A percentile compares a stretch with the other conserved stretches of the same genome.
Evolutionary conservation across 1,284 basidiomycete species (phyloP).

Genomic region (Ustilago curta): DNA sequence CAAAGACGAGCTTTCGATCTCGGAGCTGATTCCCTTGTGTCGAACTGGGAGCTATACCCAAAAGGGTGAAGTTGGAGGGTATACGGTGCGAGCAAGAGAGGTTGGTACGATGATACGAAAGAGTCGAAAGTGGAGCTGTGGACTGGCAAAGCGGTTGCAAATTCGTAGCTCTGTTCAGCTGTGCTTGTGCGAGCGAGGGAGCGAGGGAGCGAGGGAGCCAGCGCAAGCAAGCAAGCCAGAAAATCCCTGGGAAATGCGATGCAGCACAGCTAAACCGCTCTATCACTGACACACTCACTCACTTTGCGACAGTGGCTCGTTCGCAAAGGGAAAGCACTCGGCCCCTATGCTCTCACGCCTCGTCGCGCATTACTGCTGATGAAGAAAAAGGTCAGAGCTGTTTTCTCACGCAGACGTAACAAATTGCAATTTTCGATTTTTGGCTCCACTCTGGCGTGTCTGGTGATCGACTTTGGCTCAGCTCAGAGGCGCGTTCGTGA

Average conservation of each 20-base stretch:
- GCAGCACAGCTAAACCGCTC: background rate
- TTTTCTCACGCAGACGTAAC: background rate
- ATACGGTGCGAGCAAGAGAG: conserved; percentile 12
- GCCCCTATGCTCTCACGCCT: conserved; percentile 6
- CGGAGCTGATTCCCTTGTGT: background rate
- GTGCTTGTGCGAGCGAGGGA: background rate
- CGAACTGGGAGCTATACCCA: background rate
- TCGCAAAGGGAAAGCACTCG: conserved; percentile 7
- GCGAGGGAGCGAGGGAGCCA: background rate
- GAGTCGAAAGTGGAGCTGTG: conserved; percentile 6
- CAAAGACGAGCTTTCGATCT: background rate
- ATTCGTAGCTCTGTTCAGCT: conserved; percentile 2
- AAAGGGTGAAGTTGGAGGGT: conserved; percentile 7
- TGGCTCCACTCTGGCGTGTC: conserved; percentile 24
- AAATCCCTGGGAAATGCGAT: no score
- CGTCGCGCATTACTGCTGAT: background rate
- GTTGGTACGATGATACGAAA: background rate
- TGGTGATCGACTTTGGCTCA: conserved; percentile 39
- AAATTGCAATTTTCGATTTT: background rate
- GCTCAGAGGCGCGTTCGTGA: background rate
- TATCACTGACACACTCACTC: background rate
- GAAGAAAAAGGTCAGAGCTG: background rate
- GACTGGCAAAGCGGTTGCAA: conserved; percentile 2
- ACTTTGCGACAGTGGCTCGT: conserved; percentile 11
- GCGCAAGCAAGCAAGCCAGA: no score